Evolutionary conservation across 148 eudicot species (phyloP), one percentile per base, ranked within the genome.

Genomic region (Dysphania ambrosioides): DNA sequence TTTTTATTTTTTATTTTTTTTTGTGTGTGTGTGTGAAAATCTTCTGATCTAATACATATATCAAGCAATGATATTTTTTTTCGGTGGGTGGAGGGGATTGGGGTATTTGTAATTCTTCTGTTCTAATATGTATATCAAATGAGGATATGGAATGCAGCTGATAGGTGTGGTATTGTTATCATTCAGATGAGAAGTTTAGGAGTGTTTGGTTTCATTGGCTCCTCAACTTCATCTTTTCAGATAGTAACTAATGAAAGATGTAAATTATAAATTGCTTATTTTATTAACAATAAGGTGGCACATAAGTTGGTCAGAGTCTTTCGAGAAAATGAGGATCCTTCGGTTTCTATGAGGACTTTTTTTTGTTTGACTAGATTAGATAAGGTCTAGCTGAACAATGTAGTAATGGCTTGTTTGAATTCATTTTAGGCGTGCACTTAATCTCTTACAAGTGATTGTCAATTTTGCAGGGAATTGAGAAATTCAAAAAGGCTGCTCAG

Each of bases 401-500:
- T 44, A 1, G 42, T 34, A 13, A n/a, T n/a, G n/a, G 72, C 35
- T n/a, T 57, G 30, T 57, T 2, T 35, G 19, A 0, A 23, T n/a
- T 34, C 6, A 31, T 30, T 1, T 21, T 71, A 4, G 3, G 26
- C 15, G n/a, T 21, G 62, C 5, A 5, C 47, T n/a, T n/a, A 53
- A 0, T 27, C 41, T 60, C 15, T 41, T 29, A 16, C 31, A 55
- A 32, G 51, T 35, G 15, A 59, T 67, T 16, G 62, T 71, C 21
- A 47, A 61, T 73, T 4, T 79, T 60, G 41, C 87, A 93, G 98
- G 98, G 98, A 71, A 89, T 91, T 42, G 93, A 89, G 86, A 88
- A 85, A 74, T 93, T 93, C 81, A 88, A 89, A 84, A 90, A 84
- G 78, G 87, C 91, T 75, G 95, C 91, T 76, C 87, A 85, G 82